Base-by-base conservation (phyloP, 1,284 basidiomycete genomes). In the Wolfiporia cocos region DNA sequence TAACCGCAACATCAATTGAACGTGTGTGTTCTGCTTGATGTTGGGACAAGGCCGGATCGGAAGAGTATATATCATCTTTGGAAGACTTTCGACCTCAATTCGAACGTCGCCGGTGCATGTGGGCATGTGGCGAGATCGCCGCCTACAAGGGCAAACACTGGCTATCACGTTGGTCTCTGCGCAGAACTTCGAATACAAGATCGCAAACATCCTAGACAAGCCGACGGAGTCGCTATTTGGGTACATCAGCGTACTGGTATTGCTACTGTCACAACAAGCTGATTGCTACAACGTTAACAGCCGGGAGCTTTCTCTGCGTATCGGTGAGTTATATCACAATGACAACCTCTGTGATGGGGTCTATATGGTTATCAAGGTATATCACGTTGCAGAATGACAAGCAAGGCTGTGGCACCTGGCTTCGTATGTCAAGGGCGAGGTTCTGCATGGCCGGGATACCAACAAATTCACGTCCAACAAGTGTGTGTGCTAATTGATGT, bases 341-440 rank as follows among this genome's bases (percentile, higher is more conserved):
- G n/a, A n/a, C n/a, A n/a, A n/a, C n/a, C n/a, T n/a, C n/a, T n/a
- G n/a, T n/a, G n/a, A n/a, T n/a, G n/a, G n/a, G n/a, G n/a, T n/a
- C n/a, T n/a, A n/a, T n/a, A n/a, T n/a, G n/a, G n/a, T n/a, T n/a
- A 29, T 34, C 33, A 37, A 71, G 87, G 37, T 94, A 91, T 58
- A 91, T 92, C 49, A 92, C 92, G 1, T 62, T 96, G 37, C 85
- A 92, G 62, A 98, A 99, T 56, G 80, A 95, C 61, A 78, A 83
- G 44, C 71, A 78, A 29, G 94, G 93, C 0, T 69, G 76, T 17
- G 96, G 95, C 0, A 96, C 96, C 68, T 99, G 1, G 87, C 90
- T 0, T 92, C 88, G 0, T 99, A 99, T 65, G 99, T 99, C 72
- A 93, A 96, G 61, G 95, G 96, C 21, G 96, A 99, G 62, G 80